These are phyloP conservation scores for Parascedosporium putredinis DNA, from an alignment of 2,329 filamentous ascomycete species.

Conservation along the genomic window DNA sequence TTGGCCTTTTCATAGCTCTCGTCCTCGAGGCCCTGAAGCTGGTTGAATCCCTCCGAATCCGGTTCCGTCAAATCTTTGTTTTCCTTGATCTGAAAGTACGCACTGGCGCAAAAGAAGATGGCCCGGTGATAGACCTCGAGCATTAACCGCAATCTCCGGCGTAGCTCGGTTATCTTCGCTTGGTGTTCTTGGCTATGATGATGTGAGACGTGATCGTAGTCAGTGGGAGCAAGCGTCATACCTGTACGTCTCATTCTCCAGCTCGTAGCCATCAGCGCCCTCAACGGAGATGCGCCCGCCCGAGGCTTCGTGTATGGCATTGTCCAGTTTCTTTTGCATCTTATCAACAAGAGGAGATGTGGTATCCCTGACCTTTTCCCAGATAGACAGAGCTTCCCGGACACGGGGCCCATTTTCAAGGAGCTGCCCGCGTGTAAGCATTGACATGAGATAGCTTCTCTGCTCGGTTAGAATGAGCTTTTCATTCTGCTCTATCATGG, in stretches of 20 bases:
- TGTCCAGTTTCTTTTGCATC: constrained; percentile 49
- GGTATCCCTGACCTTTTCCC: constrained; percentile 47
- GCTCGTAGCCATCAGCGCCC: constrained; percentile 19
- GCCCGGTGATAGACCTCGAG: constrained; percentile 75
- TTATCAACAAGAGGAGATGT: constrained; percentile 29
- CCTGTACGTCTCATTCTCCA: constrained; percentile 2
- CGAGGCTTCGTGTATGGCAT: constrained; percentile 8
- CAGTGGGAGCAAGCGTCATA: neutral
- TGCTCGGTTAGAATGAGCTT: constrained; percentile 56
- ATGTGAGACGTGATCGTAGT: neutral
- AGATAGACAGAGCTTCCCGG: constrained; percentile 58
- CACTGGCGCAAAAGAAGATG: constrained; percentile 76
- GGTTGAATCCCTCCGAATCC: constrained; percentile 55
- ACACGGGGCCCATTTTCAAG: constrained; percentile 64
- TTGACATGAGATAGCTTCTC: constrained; percentile 51
- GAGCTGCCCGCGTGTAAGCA: constrained; percentile 64
- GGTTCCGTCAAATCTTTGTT: constrained; percentile 53
- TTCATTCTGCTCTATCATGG: constrained; percentile 85
- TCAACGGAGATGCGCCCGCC: constrained; percentile 7
- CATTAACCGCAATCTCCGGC: constrained; percentile 51
- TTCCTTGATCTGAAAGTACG: constrained; percentile 72
- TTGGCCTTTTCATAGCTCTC: constrained; percentile 72
- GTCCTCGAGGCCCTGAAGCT: constrained; percentile 59
- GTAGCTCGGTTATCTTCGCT: constrained; percentile 7
- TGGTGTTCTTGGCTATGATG: constrained; percentile 5